Evolutionary conservation across 345 rosid genomes (phyloP).

Genomic region (Viola odorata): DNA sequence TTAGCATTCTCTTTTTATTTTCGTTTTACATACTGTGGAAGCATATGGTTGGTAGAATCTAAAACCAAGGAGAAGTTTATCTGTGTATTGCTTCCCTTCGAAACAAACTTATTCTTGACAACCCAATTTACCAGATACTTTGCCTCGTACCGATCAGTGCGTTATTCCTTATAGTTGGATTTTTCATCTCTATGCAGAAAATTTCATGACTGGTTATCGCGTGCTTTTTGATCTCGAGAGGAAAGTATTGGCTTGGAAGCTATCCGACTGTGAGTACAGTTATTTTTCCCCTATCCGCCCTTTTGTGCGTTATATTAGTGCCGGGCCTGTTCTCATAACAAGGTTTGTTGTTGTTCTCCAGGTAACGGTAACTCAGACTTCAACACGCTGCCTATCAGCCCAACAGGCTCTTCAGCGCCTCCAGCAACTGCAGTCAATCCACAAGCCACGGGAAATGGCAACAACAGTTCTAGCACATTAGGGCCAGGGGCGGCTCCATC

Average conservation of each 20-base stretch:
- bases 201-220: constrained; percentile 72
- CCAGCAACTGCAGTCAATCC: constrained; percentile 60
- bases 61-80: too few species aligned
- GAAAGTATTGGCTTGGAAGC: constrained; percentile 59
- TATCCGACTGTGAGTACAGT: constrained; percentile 57
- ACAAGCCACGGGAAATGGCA: constrained; percentile 40
- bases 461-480: constrained; percentile 9
- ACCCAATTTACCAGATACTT: too few species aligned
- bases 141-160: too few species aligned
- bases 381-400: constrained; percentile 32
- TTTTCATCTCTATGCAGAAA: constrained; percentile 41
- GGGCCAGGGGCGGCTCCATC: constrained; percentile 25
- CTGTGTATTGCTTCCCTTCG: too few species aligned
- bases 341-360: constrained; percentile 13
- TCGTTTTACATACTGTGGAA: background rate
- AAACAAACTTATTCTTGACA: too few species aligned
- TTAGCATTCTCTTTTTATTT: background rate
- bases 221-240: constrained; percentile 68
- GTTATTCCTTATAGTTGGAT: background rate
- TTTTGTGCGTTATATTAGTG: background rate
- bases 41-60: too few species aligned
- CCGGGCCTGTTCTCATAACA: background rate
- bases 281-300: background rate
- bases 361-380: constrained; percentile 33
- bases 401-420: constrained; percentile 33